Evolutionary conservation across 2,329 filamentous ascomycete species (phyloP), one percentile per base, ranked within the genome.

Genomic region (Fusarium cicatricum): DNA sequence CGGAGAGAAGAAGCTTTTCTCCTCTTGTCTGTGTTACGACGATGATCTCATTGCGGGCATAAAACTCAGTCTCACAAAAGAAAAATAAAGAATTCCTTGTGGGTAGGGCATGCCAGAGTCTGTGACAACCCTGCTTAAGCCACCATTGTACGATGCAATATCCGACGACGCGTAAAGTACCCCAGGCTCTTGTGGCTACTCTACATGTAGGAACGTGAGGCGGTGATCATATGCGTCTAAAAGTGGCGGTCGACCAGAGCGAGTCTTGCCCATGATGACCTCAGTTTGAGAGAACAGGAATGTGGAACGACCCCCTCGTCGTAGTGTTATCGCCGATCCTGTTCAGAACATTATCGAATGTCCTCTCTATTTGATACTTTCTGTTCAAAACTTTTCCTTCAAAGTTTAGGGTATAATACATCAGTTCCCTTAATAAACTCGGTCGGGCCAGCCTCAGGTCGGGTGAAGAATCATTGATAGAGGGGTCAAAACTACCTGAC

Each of bases 231-330:
- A 10, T 8, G 3, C 23, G 6, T 26, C 6, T 10, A 14, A 26
- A 21, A 40, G 29, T 39, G 39, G 32, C 26, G 31, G 42, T 11
- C 7, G n/a, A 26, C 17, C 19, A 34, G 16, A n/a, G 17, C n/a
- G 47, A 36, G 15, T 26, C n/a, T 17, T 29, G 29, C 34, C 21
- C 32, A 26, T 33, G 21, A 60, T 63, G 45, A 63, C 42, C 36
- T 60, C 55, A 53, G 38, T 36, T 21, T 21, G 38, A 40, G 11
- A 34, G 17, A 23, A 33, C 11, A 38, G 59, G 59, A 63, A 62
- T 62, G 59, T 23, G n/a, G 11, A 33, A 40, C 33, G 37, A 15
- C 19, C 19, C 45, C 52, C 19, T 15, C 40, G 17, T 7, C 15
- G n/a, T 31, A 15, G n/a, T n/a, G 17, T 54, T 38, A 12, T 23